A percentile compares a stretch with the other conserved stretches of the same genome.
phyloP scores from a whole-genome alignment of 2,329 filamentous ascomycete species.

The Corinectria fuckeliana region DNA sequence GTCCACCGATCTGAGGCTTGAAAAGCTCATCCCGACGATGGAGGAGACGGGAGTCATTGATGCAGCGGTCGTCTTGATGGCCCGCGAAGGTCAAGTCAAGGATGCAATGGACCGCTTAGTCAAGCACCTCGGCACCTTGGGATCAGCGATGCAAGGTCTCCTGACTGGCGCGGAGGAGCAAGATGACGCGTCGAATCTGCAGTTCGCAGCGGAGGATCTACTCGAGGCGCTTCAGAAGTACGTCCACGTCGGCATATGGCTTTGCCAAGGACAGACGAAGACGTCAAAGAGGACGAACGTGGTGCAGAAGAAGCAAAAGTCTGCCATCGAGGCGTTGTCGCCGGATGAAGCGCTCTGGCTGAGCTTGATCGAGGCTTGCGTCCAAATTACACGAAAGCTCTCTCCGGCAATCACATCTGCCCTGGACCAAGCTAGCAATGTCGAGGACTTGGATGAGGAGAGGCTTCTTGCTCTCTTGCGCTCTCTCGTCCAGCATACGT shows the following conservation, averaged over 20 bases:
- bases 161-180: conserved; percentile 66
- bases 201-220: conserved; percentile 74
- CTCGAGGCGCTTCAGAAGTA: conserved; percentile 86
- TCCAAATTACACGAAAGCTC: conserved; percentile 69
- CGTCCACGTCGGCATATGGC: conserved; percentile 90
- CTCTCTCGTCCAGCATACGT: conserved; percentile 84
- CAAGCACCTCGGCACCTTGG: conserved; percentile 79
- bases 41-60: conserved; percentile 91
- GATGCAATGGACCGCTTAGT: conserved; percentile 85
- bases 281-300: conserved; percentile 54
- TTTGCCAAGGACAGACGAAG: conserved; percentile 86
- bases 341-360: conserved; percentile 66
- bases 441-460: conserved; percentile 56
- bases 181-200: conserved; percentile 56
- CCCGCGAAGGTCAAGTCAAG: conserved; percentile 81
- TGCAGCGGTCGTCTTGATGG: conserved; percentile 89
- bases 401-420: conserved; percentile 59
- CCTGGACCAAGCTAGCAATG: conserved; percentile 34
- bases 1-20: conserved; percentile 78
- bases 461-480: conserved; percentile 74
- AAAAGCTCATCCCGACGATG: conserved; percentile 83
- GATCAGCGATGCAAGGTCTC: conserved; percentile 78
- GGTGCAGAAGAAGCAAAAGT: conserved; percentile 58
- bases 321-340: conserved; percentile 53
- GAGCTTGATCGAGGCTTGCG: conserved; percentile 64